Percentiles rank a stretch among this genome's conserved stretches.
Evolutionary conservation across 306 rosid species (phyloP).

Genomic region (Ochetophila trinervis): DNA sequence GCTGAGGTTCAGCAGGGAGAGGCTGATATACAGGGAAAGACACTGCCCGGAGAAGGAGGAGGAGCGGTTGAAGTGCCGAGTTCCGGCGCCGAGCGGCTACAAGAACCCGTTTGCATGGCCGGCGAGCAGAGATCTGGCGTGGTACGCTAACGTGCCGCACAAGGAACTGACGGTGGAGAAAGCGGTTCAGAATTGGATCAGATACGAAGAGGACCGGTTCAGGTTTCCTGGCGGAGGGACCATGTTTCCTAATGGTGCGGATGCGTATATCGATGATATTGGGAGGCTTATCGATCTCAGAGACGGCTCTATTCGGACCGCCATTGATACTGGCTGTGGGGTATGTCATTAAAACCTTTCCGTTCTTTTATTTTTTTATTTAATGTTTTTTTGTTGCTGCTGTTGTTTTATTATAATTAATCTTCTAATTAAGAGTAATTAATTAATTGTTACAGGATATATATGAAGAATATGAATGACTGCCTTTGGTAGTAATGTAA

Average conservation of each 20-base stretch:
- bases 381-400: background rate
- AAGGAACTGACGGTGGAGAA: slow-evolving; percentile 82
- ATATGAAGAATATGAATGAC: no score
- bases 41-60: slow-evolving; percentile 52
- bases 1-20: slow-evolving; percentile 32
- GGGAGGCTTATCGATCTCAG: slow-evolving; percentile 47
- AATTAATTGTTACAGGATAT: no score
- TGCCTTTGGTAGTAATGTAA: no score
- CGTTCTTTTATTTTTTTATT: no score
- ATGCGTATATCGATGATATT: slow-evolving; percentile 74
- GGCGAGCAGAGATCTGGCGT: slow-evolving; percentile 59
- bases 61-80: slow-evolving; percentile 53
- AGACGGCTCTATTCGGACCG: slow-evolving; percentile 66
- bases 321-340: slow-evolving; percentile 95
- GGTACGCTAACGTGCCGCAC: slow-evolving; percentile 86
- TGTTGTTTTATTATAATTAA: background rate
- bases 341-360: slow-evolving; percentile 25
- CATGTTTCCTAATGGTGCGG: slow-evolving; percentile 85
- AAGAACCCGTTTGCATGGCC: slow-evolving; percentile 71
- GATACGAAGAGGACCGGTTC: slow-evolving; percentile 58
- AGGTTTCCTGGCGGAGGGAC: slow-evolving; percentile 88
- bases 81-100: slow-evolving; percentile 73
- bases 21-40: slow-evolving; percentile 66
- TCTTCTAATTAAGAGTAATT: no score
- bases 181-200: slow-evolving; percentile 91